Percentiles rank a stretch among this genome's conserved stretches.
phyloP scores from a whole-genome alignment of 805 yeast genomes.

The Trichomonascus vanleenenianus region DNA sequence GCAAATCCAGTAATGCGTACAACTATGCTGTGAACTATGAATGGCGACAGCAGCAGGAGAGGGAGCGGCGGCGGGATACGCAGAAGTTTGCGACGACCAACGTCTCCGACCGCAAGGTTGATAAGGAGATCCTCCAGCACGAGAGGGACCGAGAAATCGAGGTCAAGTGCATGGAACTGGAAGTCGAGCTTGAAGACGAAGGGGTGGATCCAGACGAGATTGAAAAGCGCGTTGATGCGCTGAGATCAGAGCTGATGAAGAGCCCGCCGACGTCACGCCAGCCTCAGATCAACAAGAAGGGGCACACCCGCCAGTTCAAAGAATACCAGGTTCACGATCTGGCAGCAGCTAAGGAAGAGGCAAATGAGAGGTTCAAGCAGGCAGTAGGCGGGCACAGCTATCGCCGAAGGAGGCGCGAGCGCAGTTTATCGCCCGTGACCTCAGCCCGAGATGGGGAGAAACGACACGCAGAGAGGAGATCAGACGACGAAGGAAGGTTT shows the following conservation, averaged over 20 bases:
- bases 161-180: slow-evolving; percentile 22
- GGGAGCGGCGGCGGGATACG: slow-evolving; percentile 4
- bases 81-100: slow-evolving; percentile 9
- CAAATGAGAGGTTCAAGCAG: slow-evolving; percentile 13
- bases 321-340: slow-evolving; percentile 16
- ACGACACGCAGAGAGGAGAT: not conserved
- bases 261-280: not conserved
- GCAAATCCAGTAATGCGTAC: slow-evolving; percentile 12
- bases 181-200: slow-evolving; percentile 22
- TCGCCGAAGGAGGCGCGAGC: not conserved
- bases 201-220: slow-evolving; percentile 18
- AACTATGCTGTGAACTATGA: slow-evolving; percentile 12
- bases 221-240: slow-evolving; percentile 14
- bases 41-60: slow-evolving; percentile 9
- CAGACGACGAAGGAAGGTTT: not conserved
- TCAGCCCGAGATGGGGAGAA: not conserved
- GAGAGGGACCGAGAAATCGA: slow-evolving; percentile 24
- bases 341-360: slow-evolving; percentile 12
- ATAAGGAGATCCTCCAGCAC: slow-evolving; percentile 22
- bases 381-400: slow-evolving; percentile 6
- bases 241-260: slow-evolving; percentile 14
- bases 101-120: slow-evolving; percentile 16
- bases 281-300: not conserved
- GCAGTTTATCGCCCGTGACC: not conserved
- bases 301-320: not conserved